phyloP scores from a whole-genome alignment of 2,329 filamentous ascomycete genomes.

The Colletotrichum higginsianum region DNA sequence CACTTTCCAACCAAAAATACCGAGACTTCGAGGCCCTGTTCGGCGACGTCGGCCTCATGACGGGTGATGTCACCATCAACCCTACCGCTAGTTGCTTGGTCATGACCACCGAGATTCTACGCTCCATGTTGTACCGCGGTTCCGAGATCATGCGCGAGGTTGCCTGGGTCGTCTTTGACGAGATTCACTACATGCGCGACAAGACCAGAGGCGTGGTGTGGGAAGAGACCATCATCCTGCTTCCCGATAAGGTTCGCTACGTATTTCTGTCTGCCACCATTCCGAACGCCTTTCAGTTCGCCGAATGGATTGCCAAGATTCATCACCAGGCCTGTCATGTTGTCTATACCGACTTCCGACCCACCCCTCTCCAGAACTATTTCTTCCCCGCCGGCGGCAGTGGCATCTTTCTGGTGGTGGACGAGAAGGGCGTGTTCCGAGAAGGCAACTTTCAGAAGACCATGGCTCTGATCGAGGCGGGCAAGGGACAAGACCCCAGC shows the following conservation, averaged over 20 bases:
- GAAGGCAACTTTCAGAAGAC: constrained; percentile 98
- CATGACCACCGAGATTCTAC: constrained; percentile 99
- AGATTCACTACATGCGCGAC: constrained; percentile 98
- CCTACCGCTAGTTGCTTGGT: constrained; percentile 97
- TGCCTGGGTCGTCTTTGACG: constrained; percentile 97
- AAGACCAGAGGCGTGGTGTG: constrained; percentile 95
- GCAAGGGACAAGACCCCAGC: constrained; percentile 86
- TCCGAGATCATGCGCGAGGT: constrained; percentile 99
- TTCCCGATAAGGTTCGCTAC: constrained; percentile 98
- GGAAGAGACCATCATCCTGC: constrained; percentile 98
- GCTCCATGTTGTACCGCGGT: constrained; percentile 97
- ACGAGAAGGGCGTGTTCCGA: constrained; percentile 96
- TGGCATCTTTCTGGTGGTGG: constrained; percentile 93
- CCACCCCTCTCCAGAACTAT: constrained; percentile 96
- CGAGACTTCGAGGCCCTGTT: constrained; percentile 96
- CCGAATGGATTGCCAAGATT: constrained; percentile 98
- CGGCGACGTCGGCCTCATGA: constrained; percentile 98
- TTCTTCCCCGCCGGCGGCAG: constrained; percentile 95
- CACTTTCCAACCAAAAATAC: constrained; percentile 98
- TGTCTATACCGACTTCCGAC: constrained; percentile 98
- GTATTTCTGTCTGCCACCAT: constrained; percentile 99
- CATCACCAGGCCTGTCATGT: constrained; percentile 98
- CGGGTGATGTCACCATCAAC: constrained; percentile 98
- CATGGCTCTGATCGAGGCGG: constrained; percentile 90
- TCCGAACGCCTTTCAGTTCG: constrained; percentile 98